A percentile compares a stretch with the other conserved stretches of the same genome.
Evolutionary conservation across 192 early-diverging fungal species (phyloP).

Genomic region (Coemansia brasiliensis): DNA sequence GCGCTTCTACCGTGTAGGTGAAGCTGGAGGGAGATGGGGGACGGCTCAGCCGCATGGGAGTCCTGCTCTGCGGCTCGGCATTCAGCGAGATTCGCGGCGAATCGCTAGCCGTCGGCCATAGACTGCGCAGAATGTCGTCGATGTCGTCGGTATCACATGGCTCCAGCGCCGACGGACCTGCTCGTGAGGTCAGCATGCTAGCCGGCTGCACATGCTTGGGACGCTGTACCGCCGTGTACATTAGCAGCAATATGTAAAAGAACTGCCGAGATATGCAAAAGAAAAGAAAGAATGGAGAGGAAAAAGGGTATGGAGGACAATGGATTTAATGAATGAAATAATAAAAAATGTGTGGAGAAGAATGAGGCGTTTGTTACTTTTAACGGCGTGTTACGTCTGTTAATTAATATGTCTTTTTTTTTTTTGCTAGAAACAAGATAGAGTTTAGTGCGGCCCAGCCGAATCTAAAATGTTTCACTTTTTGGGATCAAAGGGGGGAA

Average conservation of each 20-base stretch:
- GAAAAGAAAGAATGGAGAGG: background rate
- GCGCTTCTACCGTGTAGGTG: constrained; percentile 19
- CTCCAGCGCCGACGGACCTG: background rate
- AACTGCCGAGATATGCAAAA: no score
- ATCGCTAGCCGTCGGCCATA: constrained; percentile 39
- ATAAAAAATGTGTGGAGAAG: no score
- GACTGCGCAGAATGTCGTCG: constrained; percentile 49
- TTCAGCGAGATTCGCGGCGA: background rate
- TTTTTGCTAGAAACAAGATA: no score
- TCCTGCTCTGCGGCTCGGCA: constrained; percentile 3
- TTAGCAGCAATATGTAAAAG: constrained; percentile 5
- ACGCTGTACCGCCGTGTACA: constrained; percentile 41
- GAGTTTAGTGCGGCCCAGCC: no score
- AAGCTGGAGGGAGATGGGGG: background rate
- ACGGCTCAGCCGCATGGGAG: constrained; percentile 2
- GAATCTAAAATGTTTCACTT: no score
- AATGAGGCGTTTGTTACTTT: no score
- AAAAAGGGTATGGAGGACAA: background rate
- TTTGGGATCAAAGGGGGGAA: no score
- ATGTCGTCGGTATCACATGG: constrained; percentile 36
- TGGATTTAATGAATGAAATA: no score
- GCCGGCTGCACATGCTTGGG: constrained; percentile 15
- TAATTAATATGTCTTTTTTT: no score
- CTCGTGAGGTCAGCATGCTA: constrained; percentile 2
- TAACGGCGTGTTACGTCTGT: no score